Evolutionary conservation across 257 asterid species (phyloP), one percentile per base, ranked within the genome.

Genomic region (Primulina tabacum): DNA sequence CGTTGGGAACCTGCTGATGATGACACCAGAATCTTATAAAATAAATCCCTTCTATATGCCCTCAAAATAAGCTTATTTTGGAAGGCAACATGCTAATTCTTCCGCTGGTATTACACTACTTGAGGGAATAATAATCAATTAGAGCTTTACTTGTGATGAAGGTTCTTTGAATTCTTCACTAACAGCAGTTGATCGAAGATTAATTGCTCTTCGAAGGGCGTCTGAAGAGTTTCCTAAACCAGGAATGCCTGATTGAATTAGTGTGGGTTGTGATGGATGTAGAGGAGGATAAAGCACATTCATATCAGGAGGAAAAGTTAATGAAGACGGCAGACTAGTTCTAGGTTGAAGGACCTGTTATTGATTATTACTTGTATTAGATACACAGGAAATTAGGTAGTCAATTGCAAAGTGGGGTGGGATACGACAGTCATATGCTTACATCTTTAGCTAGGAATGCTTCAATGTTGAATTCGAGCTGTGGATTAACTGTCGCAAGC

Each of bases 401-500:
- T 43, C 55, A 43, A 14, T 43, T 12, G 18, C 55, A 43, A 43
- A 43, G 55, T 43, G 18, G 55, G 53, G 55, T 43, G 55, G 55
- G 55, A 11, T 43, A 43, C 7, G 55, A 43, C 16, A 43, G 55
- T n/a, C 55, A 12, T 56, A 58, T 65, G 40, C 93, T 89, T 92
- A 94, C 99, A 75, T 94, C 95, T 83, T 89, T 92, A 62, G 92
- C 76, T 55, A 88, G 89, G 77, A 86, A 77, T 67, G 89, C 82
- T 80, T 88, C 98, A 2, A 89, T 78, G 64, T 84, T 82, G 78
- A 88, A 84, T 76, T 89, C 90, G 73, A 89, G 66, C 47, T 82
- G 83, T 28, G 98, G 96, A 81, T 91, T 89, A 67, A 94, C 95
- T 7, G 99, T 89, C 20, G 99, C 93, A 68, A 94, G 97, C 90